Percentiles rank a stretch among this genome's conserved stretches.
phyloP scores from a whole-genome alignment of 352 stramenopile species.

The Blastocystis sp. region DNA sequence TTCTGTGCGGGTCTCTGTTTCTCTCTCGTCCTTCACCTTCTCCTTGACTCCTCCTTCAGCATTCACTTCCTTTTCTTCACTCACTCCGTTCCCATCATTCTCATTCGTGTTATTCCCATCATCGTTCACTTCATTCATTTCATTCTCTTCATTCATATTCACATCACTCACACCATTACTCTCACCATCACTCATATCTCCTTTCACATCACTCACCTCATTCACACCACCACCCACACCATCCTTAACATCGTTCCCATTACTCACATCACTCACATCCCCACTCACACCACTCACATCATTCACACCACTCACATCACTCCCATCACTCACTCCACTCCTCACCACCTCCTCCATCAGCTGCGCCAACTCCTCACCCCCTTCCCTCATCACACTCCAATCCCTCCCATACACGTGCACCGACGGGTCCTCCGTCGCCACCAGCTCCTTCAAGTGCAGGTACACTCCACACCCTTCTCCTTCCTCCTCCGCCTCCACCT shows the following conservation, averaged over 20 bases:
- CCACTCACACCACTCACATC: no score
- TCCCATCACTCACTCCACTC: not conserved
- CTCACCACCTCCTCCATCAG: conserved; percentile 11
- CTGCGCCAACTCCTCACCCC: not conserved
- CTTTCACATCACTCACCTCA: not conserved
- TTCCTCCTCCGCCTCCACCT: conserved; percentile 36
- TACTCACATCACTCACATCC: not conserved
- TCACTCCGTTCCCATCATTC: not conserved
- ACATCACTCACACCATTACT: no score
- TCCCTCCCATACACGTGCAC: not conserved
- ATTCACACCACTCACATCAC: not conserved
- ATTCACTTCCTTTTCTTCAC: not conserved
- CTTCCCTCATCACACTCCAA: not conserved
- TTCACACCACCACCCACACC: not conserved
- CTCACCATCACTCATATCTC: not conserved
- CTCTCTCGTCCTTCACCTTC: not conserved
- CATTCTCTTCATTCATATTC: not conserved
- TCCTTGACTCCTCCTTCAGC: not conserved
- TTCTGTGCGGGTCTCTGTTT: not conserved
- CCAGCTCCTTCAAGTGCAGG: conserved; percentile 44
- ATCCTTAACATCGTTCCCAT: not conserved
- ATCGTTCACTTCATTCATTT: not conserved
- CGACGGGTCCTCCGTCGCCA: conserved; percentile 33
- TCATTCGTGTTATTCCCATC: not conserved
- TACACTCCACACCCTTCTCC: not conserved